phyloP scores from a whole-genome alignment of 306 rosid genomes.

The Gynostemma pentaphyllum region DNA sequence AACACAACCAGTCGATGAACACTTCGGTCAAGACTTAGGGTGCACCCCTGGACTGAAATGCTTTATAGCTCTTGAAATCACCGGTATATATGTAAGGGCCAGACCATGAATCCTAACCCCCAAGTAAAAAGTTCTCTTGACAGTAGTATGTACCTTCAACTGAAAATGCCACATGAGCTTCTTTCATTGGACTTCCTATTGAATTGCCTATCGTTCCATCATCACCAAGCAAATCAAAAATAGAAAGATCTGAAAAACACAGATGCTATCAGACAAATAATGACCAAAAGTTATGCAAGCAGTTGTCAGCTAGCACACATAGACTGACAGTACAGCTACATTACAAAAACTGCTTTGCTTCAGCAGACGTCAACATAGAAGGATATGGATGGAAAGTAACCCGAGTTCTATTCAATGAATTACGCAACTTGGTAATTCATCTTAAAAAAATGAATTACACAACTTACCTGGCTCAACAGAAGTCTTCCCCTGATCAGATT shows the following conservation, averaged over 20 bases:
- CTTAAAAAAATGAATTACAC: too few species aligned
- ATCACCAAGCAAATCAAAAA: conserved; percentile 61
- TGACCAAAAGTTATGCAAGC: not conserved
- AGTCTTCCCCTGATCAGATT: conserved; percentile 23
- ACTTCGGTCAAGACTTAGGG: not conserved
- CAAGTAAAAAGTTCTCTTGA: not conserved
- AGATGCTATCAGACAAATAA: not conserved
- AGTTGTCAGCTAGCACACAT: not conserved
- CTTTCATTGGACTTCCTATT: conserved; percentile 38
- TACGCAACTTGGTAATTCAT: conserved; percentile 37
- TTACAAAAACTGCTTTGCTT: not conserved
- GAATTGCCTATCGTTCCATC: conserved; percentile 35
- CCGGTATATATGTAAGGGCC: not conserved
- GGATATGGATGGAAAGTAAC: not conserved
- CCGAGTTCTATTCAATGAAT: conserved; percentile 10
- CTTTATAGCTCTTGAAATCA: not conserved
- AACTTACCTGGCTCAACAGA: conserved; percentile 47
- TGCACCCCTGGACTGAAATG: not conserved
- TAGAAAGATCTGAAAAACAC: conserved; percentile 43
- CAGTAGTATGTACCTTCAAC: conserved; percentile 45
- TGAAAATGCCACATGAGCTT: conserved; percentile 90
- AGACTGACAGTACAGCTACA: not conserved
- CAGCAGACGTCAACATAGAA: not conserved
- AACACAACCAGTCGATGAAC: not conserved
- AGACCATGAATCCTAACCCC: not conserved